phyloP scores from a whole-genome alignment of 1,284 basidiomycete species.

The Acaromyces ingoldii region DNA sequence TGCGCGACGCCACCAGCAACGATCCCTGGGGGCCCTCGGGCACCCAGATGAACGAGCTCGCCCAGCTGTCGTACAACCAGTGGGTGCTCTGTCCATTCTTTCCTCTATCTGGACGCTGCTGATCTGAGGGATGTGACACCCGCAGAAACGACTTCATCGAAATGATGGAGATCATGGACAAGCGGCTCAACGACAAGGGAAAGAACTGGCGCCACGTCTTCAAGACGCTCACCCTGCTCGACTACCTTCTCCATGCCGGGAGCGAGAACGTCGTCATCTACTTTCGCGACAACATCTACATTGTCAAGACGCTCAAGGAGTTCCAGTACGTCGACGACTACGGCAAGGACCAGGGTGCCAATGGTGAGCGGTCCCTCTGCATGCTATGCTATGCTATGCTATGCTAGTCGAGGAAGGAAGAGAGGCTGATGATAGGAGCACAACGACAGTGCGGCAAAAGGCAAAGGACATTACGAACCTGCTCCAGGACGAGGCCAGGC shows the following conservation, averaged over 20 bases:
- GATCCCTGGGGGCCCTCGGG: constrained; percentile 98
- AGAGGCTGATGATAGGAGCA: background rate
- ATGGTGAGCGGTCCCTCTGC: constrained; percentile 55
- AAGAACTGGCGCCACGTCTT: constrained; percentile 99
- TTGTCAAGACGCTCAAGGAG: constrained; percentile 98
- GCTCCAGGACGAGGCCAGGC: constrained; percentile 77
- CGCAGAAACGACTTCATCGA: constrained; percentile 91
- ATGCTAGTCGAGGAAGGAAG: too few relatives aligned
- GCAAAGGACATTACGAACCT: constrained; percentile 98
- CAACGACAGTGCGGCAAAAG: constrained; percentile 71
- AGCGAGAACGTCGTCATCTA: constrained; percentile 98
- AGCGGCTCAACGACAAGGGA: constrained; percentile 96
- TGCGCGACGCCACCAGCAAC: constrained; percentile 98
- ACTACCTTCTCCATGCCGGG: constrained; percentile 93
- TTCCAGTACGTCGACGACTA: constrained; percentile 96
- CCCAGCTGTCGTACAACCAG: constrained; percentile 97
- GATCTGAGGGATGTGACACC: background rate
- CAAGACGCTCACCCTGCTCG: constrained; percentile 94
- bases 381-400: too few relatives aligned
- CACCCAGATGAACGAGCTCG: constrained; percentile 94
- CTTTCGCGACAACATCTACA: constrained; percentile 91
- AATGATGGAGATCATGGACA: constrained; percentile 99
- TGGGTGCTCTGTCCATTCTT: constrained; percentile 54
- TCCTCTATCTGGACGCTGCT: background rate
- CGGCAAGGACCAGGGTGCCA: constrained; percentile 94